Conservation (phyloP, 2,329 filamentous ascomycete genomes). For the Fusarium incarnatum region DNA sequence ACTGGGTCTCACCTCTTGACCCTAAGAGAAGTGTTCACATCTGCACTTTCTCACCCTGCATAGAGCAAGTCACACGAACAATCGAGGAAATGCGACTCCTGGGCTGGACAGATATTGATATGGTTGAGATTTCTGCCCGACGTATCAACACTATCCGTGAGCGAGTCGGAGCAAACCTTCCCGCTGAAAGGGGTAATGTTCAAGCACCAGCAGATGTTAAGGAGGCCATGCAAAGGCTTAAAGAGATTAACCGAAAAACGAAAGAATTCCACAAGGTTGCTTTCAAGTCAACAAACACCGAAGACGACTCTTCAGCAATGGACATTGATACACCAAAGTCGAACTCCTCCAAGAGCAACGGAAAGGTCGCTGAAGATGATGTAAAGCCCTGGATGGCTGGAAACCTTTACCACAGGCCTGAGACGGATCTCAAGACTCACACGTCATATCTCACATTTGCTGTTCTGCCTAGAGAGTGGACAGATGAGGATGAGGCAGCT, state of each 20-base stretch:
- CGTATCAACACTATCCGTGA: constrained; percentile 86
- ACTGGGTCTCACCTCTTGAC: constrained; percentile 73
- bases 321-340: constrained; percentile 52
- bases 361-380: constrained; percentile 41
- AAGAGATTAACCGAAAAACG: constrained; percentile 77
- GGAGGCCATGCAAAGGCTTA: constrained; percentile 80
- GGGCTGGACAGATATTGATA: constrained; percentile 92
- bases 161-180: constrained; percentile 75
- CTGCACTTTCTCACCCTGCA: constrained; percentile 96
- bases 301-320: constrained; percentile 54
- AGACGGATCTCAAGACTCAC: constrained; percentile 92
- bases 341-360: constrained; percentile 42
- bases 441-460: constrained; percentile 98
- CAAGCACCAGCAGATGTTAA: constrained; percentile 78
- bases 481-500: constrained; percentile 79
- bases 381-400: constrained; percentile 78
- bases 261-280: constrained; percentile 69
- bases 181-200: constrained; percentile 76
- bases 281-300: constrained; percentile 30
- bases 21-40: constrained; percentile 78
- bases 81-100: constrained; percentile 82
- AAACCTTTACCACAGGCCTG: constrained; percentile 80
- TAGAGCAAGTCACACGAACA: constrained; percentile 93
- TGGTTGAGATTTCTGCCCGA: constrained; percentile 88
- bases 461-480: constrained; percentile 87